Evolutionary conservation across 371 early-diverging fungal genomes (phyloP).

Genomic region (Dichotomocladium elegans): DNA sequence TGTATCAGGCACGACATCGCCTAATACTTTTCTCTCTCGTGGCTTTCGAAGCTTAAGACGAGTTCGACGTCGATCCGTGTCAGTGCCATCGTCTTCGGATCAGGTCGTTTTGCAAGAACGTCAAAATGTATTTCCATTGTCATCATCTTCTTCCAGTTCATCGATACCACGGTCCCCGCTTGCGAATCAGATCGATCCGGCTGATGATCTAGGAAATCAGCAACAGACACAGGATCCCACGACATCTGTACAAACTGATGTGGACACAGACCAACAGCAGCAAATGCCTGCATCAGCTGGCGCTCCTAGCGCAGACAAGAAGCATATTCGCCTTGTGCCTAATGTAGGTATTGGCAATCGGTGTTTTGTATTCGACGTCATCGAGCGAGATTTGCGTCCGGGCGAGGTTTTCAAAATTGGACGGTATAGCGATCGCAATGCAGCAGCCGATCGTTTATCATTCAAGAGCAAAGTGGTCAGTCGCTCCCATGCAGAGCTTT

Average conservation of each 20-base stretch:
- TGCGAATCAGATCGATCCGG: too few species aligned
- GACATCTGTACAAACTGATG: too few species aligned
- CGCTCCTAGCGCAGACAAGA: too few species aligned
- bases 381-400: constrained; percentile 72
- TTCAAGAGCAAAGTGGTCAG: constrained; percentile 94
- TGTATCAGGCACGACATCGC: constrained; percentile 6
- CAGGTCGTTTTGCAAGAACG: too few species aligned
- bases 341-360: constrained; percentile 63
- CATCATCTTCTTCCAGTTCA: too few species aligned
- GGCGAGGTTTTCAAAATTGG: constrained; percentile 70
- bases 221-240: too few species aligned
- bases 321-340: constrained; percentile 73
- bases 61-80: constrained; percentile 19
- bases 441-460: constrained; percentile 61
- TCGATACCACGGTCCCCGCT: too few species aligned
- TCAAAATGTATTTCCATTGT: too few species aligned
- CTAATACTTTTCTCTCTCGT: constrained; percentile 27
- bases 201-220: too few species aligned
- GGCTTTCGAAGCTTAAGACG: constrained; percentile 34
- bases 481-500: constrained; percentile 91
- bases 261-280: too few species aligned
- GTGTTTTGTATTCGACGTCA: constrained; percentile 78
- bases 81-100: constrained; percentile 15
- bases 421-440: constrained; percentile 73
- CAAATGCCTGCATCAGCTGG: too few species aligned